Conservation (phyloP, 345 rosid species). For the Raphanus sativus region DNA sequence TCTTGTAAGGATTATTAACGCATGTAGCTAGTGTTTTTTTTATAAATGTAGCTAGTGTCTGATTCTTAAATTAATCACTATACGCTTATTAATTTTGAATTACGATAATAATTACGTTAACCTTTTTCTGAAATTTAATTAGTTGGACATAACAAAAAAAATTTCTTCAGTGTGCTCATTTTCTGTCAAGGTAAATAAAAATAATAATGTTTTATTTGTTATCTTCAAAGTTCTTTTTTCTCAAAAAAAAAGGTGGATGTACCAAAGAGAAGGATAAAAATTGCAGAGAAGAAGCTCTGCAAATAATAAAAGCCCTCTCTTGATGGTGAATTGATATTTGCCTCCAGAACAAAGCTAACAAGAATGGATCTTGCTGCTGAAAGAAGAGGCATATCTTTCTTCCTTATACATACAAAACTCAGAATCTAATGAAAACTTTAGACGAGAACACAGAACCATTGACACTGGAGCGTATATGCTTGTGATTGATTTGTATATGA, state of each 20-base stretch:
- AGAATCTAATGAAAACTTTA: not conserved
- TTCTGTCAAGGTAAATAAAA: not conserved
- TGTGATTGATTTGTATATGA: not conserved
- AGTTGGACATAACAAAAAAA: not conserved
- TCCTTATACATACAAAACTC: not conserved
- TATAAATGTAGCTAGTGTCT: not conserved
- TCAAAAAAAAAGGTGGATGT: conserved; percentile 30
- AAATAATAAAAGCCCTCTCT: conserved; percentile 29
- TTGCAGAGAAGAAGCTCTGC: conserved; percentile 30
- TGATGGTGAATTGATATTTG: conserved; percentile 38
- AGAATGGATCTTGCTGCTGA: conserved; percentile 30
- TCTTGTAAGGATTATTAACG: not conserved
- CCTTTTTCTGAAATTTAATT: not conserved
- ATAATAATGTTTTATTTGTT: not conserved
- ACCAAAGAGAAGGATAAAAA: conserved; percentile 38
- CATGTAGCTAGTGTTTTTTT: not conserved
- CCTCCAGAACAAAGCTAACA: conserved; percentile 76
- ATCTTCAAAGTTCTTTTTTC: too few species aligned
- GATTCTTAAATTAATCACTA: not conserved
- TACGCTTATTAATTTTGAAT: not conserved
- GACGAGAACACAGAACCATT: not conserved
- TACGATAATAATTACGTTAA: too few species aligned
- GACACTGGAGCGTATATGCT: not conserved
- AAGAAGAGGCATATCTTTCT: not conserved
- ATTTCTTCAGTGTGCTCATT: too few species aligned